Conservation (phyloP, 805 yeast genomes). For the Starmerella vaccinii region DNA sequence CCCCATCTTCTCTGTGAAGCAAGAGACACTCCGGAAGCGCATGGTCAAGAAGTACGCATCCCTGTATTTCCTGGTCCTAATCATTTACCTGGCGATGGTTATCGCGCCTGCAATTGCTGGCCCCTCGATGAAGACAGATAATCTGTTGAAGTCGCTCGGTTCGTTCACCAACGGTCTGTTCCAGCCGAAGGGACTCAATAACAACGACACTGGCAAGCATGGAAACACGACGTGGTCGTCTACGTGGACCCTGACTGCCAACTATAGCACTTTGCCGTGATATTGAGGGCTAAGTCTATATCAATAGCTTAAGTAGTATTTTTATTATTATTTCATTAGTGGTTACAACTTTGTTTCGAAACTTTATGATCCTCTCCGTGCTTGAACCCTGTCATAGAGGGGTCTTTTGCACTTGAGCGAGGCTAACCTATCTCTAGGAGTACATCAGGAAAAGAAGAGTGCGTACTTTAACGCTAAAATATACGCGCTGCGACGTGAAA, state of each 20-base stretch:
- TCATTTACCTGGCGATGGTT: constrained; percentile 63
- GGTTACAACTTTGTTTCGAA: not conserved
- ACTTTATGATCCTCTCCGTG: too few relatives aligned
- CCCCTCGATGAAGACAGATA: constrained; percentile 38
- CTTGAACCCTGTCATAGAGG: too few relatives aligned
- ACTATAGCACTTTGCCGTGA: constrained; percentile 15
- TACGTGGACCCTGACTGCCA: constrained; percentile 36
- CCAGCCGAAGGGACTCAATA: constrained; percentile 75
- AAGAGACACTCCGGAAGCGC: constrained; percentile 91
- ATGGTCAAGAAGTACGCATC: constrained; percentile 90
- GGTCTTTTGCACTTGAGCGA: too few relatives aligned
- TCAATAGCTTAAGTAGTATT: constrained; percentile 5
- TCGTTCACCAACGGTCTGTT: constrained; percentile 49
- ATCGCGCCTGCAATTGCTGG: constrained; percentile 90
- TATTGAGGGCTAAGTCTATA: not conserved
- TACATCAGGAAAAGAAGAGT: too few relatives aligned
- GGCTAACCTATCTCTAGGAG: too few relatives aligned
- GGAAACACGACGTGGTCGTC: constrained; percentile 36
- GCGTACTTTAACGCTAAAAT: too few relatives aligned
- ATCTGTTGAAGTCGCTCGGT: constrained; percentile 27
- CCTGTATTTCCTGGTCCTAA: constrained; percentile 61
- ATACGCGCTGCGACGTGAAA: too few relatives aligned
- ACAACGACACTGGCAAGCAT: constrained; percentile 62
- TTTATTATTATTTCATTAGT: constrained; percentile 5
- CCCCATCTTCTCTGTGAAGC: constrained; percentile 93